Evolutionary conservation across 805 yeast genomes (phyloP).

Genomic region (Lipomyces anomalus): DNA sequence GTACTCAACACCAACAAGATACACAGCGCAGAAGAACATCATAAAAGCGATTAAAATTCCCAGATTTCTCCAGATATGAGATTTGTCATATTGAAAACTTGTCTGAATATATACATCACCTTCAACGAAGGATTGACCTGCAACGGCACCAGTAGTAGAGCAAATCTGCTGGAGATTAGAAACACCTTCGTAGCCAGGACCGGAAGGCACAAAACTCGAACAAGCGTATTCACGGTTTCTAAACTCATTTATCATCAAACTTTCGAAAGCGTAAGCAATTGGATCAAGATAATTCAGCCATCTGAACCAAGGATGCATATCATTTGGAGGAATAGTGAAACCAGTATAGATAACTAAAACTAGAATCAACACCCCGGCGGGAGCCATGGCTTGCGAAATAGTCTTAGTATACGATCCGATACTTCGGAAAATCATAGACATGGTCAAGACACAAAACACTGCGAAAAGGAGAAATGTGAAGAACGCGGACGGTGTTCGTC

Average conservation of each 20-base stretch:
- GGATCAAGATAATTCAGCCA: slow-evolving; percentile 48
- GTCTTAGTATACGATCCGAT: slow-evolving; percentile 35
- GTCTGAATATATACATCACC: slow-evolving; percentile 48
- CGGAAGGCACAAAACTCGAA: slow-evolving; percentile 40
- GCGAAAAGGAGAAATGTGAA: slow-evolving; percentile 45
- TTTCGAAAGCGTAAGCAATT: slow-evolving; percentile 42
- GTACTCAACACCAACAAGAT: slow-evolving; percentile 50
- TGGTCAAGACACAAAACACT: slow-evolving; percentile 40
- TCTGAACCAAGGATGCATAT: slow-evolving; percentile 47
- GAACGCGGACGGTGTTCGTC: slow-evolving; percentile 47
- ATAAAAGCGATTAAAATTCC: slow-evolving; percentile 57
- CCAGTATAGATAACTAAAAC: slow-evolving; percentile 43
- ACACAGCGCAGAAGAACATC: slow-evolving; percentile 49
- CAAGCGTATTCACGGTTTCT: slow-evolving; percentile 39
- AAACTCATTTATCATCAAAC: slow-evolving; percentile 45
- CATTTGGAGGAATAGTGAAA: slow-evolving; percentile 33
- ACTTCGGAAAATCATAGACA: slow-evolving; percentile 48
- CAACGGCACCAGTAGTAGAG: slow-evolving; percentile 48
- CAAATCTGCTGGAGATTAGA: slow-evolving; percentile 42
- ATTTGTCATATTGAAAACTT: slow-evolving; percentile 41
- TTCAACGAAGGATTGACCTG: slow-evolving; percentile 46
- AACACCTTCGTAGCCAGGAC: slow-evolving; percentile 36
- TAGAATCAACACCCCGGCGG: slow-evolving; percentile 42
- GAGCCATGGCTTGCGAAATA: slow-evolving; percentile 41
- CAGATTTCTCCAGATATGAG: slow-evolving; percentile 58